These are phyloP conservation scores for Gossypium arboreum DNA, from an alignment of 345 rosid species.

Conservation along the genomic window DNA sequence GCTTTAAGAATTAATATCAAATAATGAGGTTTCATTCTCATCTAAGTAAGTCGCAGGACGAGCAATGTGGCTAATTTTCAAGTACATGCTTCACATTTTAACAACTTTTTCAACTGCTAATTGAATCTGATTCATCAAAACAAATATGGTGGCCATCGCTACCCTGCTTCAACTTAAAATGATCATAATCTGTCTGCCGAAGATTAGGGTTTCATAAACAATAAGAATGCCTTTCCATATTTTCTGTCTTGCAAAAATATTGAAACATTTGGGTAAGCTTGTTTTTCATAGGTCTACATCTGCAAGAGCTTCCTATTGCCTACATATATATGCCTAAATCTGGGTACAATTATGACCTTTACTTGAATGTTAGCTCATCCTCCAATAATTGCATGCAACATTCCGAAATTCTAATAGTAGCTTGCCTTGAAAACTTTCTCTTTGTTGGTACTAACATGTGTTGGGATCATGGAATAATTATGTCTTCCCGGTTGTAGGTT, in stretches of 20 bases:
- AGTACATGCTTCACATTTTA: neutral
- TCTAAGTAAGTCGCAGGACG: neutral
- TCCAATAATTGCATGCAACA: neutral
- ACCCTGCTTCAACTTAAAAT: neutral
- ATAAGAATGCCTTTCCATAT: neutral
- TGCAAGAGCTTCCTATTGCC: neutral
- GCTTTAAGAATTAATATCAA: neutral
- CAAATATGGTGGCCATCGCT: neutral
- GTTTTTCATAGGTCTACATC: neutral
- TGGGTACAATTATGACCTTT: neutral
- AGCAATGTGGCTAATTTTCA: neutral
- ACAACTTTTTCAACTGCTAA: too few relatives aligned
- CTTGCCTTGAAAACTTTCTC: neutral
- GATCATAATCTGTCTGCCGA: neutral
- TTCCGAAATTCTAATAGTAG: neutral
- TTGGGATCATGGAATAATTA: conserved; percentile 4
- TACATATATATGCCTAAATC: neutral
- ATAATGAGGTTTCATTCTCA: neutral
- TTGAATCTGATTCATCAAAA: neutral
- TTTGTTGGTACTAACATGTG: neutral
- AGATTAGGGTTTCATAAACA: neutral
- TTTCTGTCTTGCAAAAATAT: neutral
- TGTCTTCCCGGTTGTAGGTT: conserved; percentile 42
- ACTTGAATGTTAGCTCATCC: neutral
- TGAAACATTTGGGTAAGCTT: neutral